phyloP scores from a whole-genome alignment of 78 protist species.

The Dictyostelium discoideum region DNA sequence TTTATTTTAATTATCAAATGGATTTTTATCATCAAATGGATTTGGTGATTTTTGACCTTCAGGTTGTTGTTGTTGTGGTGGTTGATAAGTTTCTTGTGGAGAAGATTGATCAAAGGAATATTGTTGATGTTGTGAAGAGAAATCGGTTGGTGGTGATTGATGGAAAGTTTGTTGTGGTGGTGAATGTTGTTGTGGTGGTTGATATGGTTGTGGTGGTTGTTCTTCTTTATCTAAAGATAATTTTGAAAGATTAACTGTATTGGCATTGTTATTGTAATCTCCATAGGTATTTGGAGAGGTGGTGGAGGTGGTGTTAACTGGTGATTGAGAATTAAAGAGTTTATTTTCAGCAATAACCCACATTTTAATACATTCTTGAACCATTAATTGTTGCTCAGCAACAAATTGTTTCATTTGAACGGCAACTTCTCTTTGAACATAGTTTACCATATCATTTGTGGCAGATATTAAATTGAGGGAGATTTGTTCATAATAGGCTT shows the following conservation, averaged over 20 bases:
- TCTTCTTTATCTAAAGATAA: slow-evolving; percentile 10
- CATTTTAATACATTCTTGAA: slow-evolving; percentile 57
- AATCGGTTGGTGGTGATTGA: not conserved
- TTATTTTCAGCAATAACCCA: slow-evolving; percentile 49
- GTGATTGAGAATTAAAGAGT: slow-evolving; percentile 57
- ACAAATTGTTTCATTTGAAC: slow-evolving; percentile 31
- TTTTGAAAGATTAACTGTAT: slow-evolving; percentile 10
- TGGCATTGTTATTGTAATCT: not conserved
- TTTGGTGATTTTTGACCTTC: slow-evolving; percentile 25
- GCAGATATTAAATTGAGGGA: not conserved
- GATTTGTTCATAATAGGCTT: slow-evolving; percentile 43
- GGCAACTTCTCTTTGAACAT: slow-evolving; percentile 58
- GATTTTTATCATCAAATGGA: slow-evolving; percentile 50
- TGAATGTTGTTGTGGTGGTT: not conserved
- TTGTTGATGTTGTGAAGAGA: not conserved
- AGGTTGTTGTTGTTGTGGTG: not conserved
- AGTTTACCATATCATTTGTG: slow-evolving; percentile 18
- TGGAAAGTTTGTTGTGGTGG: not conserved
- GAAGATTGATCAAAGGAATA: not conserved
- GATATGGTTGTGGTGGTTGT: slow-evolving; percentile 2
- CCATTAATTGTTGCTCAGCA: slow-evolving; percentile 41
- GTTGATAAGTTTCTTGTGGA: not conserved
- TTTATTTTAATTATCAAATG: slow-evolving; percentile 27
- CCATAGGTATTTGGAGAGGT: not conserved
- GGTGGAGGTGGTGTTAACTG: not conserved